These are phyloP conservation scores for Scolecobasidium constrictum DNA, from an alignment of 2,329 filamentous ascomycete species.

Conservation along the genomic window DNA sequence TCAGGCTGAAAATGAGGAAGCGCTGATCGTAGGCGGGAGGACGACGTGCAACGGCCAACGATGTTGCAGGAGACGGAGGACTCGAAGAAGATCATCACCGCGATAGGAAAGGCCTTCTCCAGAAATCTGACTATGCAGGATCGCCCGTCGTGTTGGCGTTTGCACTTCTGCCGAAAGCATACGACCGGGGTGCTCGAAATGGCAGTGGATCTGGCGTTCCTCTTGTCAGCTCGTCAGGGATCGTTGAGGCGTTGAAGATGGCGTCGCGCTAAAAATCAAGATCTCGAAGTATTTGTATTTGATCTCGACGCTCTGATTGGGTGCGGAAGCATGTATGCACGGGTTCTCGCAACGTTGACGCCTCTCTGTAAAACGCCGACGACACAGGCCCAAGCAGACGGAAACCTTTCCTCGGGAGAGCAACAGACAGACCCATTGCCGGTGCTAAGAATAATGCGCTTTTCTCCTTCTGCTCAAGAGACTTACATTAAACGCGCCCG, in stretches of 20 bases:
- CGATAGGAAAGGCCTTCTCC: neutral
- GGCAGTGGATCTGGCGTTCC: neutral
- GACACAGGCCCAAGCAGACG: neutral
- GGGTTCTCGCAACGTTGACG: neutral
- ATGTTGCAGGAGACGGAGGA: neutral
- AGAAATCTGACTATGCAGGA: slow-evolving; percentile 1
- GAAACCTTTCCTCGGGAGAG: neutral
- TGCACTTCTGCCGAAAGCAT: neutral
- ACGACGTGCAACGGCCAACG: neutral
- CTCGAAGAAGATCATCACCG: neutral
- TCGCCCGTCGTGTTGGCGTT: neutral
- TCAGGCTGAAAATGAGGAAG: no score
- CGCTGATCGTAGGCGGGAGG: no score
- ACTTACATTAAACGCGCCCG: neutral
- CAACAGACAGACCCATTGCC: neutral
- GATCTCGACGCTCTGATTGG: neutral
- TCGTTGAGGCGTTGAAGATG: neutral
- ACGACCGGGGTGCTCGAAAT: neutral
- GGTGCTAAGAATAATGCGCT: neutral
- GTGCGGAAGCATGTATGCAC: neutral
- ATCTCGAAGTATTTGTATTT: neutral
- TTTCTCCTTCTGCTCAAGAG: neutral
- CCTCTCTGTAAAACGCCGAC: neutral
- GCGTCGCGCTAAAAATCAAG: neutral
- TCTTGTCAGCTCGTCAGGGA: neutral